Evolutionary conservation across 2,329 filamentous ascomycete genomes (phyloP), one percentile per base, ranked within the genome.

Genomic region (Elsinoe batatas): DNA sequence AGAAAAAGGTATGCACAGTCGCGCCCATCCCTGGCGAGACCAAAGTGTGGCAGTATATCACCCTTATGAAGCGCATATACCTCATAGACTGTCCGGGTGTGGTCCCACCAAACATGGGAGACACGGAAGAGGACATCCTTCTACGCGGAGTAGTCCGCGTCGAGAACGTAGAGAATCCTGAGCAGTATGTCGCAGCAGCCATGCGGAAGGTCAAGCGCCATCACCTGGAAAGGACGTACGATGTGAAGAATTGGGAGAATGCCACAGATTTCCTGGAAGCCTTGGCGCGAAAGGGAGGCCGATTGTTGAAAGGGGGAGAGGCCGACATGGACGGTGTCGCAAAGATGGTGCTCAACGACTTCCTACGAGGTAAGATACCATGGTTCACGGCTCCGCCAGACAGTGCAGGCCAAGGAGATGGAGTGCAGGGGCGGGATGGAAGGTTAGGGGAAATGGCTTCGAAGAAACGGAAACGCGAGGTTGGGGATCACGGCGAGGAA

Each of bases 1-100:
- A 90, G 70, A 97, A 96, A 76, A 91, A 93, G 69, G 91, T 96
- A 38, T 91, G 91, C 74, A 93, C 79, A 13, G 89, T 95, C 3
- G 93, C 93, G 5, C 93, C 91, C 5, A 95, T 97, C 59, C 91
- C 93, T 5, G 93, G 91, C 12, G 91, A 96, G 75, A 97, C 91
- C 33, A 97, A 96, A 72, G 87, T 96, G 30, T 97, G 93, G 91
- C 91, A 96, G 69, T 96, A 96, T 67, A 89, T 96, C 62, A 95
- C 90, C 2, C 72, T 97, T 58, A 95, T 95, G 87, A 94, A 91
- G 74, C 79, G 89, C 54, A 95, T 95, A 53, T 91, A 91, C 71
- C 80, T 98, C 55, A 97, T 98, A 64, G 93, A 98, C 65, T 97
- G 91, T 65, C 93, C 93, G 37, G 93, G 93, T 70, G 90, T 98